Percentiles rank a stretch among this genome's conserved stretches.
phyloP scores from a whole-genome alignment of 2,329 filamentous ascomycete genomes.

The Cladosporium oxysporum region DNA sequence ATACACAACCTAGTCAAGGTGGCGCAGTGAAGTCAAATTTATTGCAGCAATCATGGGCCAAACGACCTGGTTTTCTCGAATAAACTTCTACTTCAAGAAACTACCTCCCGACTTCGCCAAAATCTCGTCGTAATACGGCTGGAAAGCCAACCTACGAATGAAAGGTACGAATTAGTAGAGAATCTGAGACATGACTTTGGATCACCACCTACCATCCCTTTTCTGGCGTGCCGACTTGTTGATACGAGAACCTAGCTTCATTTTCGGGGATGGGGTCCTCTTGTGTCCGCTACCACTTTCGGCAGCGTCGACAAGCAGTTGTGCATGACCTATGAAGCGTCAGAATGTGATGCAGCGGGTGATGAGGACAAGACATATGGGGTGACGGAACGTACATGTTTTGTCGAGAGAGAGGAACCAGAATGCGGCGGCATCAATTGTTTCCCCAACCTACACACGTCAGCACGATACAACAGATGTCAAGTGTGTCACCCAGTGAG shows the following conservation, averaged over 20 bases:
- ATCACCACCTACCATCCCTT: constrained; percentile 45
- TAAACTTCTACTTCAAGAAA: constrained; percentile 44
- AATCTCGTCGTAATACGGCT: constrained; percentile 57
- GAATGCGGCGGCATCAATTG: constrained; percentile 48
- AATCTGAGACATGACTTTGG: neutral
- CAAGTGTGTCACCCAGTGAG: neutral
- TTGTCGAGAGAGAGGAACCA: constrained; percentile 50
- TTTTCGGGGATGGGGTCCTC: constrained; percentile 45
- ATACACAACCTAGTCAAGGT: neutral
- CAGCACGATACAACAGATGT: neutral
- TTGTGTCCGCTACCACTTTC: constrained; percentile 42
- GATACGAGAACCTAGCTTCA: constrained; percentile 43
- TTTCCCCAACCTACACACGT: constrained; percentile 31
- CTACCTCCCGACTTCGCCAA: constrained; percentile 52
- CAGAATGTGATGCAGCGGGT: neutral
- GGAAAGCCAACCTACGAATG: constrained; percentile 50
- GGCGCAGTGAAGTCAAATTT: neutral
- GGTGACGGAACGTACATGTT: constrained; percentile 35
- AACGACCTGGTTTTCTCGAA: neutral
- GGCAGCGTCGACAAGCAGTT: constrained; percentile 47
- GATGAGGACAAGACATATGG: neutral
- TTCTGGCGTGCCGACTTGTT: constrained; percentile 49
- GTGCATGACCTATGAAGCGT: constrained; percentile 38
- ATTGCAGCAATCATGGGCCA: neutral
- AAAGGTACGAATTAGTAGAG: neutral